These are phyloP conservation scores for Teratosphaeria viscida DNA, from an alignment of 2,329 filamentous ascomycete species.

Conservation along the genomic window DNA sequence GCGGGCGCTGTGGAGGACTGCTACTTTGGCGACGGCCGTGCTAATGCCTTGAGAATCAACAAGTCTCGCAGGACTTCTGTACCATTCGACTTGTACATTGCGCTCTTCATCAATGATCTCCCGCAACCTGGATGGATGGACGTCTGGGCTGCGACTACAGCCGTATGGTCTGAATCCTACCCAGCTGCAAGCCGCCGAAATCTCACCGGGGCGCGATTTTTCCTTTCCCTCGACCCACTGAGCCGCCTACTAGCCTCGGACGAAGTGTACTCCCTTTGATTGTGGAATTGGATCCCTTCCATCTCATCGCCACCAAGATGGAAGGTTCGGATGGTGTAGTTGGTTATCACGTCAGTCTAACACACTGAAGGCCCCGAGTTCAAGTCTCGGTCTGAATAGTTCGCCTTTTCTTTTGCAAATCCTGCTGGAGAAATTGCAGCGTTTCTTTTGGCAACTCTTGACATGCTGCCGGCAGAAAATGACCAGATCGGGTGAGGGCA, in stretches of 20 bases:
- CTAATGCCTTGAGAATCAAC: background rate
- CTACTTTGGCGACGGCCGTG: background rate
- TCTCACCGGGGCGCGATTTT: background rate
- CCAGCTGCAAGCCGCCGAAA: background rate
- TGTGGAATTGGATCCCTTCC: background rate
- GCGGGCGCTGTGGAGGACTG: background rate
- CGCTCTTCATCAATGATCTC: too few relatives aligned
- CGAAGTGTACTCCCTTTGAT: background rate
- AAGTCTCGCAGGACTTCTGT: background rate
- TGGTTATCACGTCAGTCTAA: conserved; percentile 37
- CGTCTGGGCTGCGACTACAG: background rate
- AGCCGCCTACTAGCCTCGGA: background rate
- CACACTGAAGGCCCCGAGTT: conserved; percentile 13
- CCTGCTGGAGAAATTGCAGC: background rate
- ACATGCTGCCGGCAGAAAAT: too few relatives aligned
- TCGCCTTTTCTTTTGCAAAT: background rate
- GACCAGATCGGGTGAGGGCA: too few relatives aligned
- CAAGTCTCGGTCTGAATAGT: background rate
- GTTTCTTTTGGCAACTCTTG: too few relatives aligned
- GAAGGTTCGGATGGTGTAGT: conserved; percentile 27
- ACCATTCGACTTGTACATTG: background rate
- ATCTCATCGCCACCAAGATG: background rate
- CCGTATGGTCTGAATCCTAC: background rate
- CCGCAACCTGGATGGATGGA: too few relatives aligned
- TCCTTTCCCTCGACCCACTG: background rate